Conservation (phyloP, 163 green algal genomes). For the Volvox carteri region DNA sequence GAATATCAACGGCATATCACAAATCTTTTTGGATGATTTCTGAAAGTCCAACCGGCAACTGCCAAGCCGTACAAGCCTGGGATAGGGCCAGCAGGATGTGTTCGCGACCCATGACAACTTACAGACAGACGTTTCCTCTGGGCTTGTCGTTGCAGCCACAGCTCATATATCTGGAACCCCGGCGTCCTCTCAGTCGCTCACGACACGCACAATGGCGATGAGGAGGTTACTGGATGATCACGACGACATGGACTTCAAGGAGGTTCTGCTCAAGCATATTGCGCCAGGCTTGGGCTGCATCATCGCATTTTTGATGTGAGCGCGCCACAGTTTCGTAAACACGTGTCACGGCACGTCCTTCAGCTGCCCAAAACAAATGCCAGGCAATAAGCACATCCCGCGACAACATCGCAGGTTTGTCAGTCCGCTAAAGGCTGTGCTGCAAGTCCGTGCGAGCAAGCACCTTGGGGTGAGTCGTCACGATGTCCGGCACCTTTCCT, state of each 20-base stretch:
- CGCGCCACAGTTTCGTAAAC: neutral
- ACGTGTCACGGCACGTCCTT: neutral
- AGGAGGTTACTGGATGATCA: constrained; percentile 6
- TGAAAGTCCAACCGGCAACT: neutral
- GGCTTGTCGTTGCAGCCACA: too few species aligned
- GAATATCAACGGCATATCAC: too few species aligned
- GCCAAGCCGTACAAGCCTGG: neutral
- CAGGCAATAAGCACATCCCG: neutral
- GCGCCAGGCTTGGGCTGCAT: constrained; percentile 59
- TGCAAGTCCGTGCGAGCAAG: constrained; percentile 36
- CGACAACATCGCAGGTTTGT: constrained; percentile 43
- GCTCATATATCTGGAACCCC: too few species aligned
- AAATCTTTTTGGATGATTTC: too few species aligned
- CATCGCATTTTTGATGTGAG: constrained; percentile 59
- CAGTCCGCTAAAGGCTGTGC: constrained; percentile 44
- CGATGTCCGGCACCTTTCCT: too few species aligned
- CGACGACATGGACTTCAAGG: constrained; percentile 44
- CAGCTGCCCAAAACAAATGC: neutral
- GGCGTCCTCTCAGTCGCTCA: neutral
- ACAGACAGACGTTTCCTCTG: too few species aligned
- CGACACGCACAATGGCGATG: neutral
- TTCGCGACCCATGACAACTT: too few species aligned
- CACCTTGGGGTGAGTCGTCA: constrained; percentile 51
- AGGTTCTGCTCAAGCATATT: constrained; percentile 59
- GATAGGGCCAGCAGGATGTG: too few species aligned